These are phyloP conservation scores for Colletotrichum musae DNA, from an alignment of 2,329 filamentous ascomycete species.

Conservation along the genomic window DNA sequence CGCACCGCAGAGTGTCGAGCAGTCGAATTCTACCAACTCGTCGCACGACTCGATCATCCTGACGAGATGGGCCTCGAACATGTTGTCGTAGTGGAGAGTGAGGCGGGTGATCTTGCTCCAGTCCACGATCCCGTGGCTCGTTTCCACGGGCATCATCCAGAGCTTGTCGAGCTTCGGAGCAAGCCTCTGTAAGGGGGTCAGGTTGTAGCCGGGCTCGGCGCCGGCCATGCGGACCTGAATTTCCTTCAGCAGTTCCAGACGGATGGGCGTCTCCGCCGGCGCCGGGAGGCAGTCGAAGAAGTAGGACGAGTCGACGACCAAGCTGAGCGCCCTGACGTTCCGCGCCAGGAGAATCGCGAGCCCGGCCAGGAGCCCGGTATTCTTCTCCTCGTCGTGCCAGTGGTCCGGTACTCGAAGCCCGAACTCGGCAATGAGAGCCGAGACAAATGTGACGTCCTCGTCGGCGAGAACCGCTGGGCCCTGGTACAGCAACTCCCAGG, in stretches of 20 bases:
- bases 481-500: neutral
- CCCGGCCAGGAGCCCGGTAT: neutral
- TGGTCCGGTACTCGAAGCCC: neutral
- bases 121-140: neutral
- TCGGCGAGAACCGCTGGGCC: neutral
- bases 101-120: neutral
- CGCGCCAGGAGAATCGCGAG: neutral
- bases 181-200: neutral
- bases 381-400: neutral
- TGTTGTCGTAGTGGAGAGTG: neutral
- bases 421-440: neutral
- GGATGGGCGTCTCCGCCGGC: neutral
- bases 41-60: neutral
- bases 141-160: too few relatives aligned
- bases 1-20: too few relatives aligned
- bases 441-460: neutral
- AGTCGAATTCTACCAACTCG: neutral
- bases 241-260: neutral
- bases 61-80: neutral
- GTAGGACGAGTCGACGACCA: neutral
- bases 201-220: neutral
- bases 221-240: neutral
- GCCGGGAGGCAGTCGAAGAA: neutral
- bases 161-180: neutral
- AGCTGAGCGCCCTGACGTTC: neutral